Evolutionary conservation across 345 rosid species (phyloP).

Genomic region (Luvunga scandens): DNA sequence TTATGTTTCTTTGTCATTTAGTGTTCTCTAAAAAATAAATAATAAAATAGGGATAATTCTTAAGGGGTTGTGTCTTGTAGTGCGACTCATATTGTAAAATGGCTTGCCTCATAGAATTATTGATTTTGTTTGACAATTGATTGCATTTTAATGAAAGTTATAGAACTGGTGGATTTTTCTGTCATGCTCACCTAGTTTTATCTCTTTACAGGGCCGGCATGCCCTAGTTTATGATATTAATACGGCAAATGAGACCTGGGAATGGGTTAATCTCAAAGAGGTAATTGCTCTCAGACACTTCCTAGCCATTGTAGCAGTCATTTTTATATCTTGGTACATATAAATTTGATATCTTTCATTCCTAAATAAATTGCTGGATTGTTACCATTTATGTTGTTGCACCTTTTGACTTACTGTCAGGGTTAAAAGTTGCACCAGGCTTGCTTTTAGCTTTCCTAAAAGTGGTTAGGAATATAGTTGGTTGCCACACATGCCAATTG

Average conservation of each 20-base stretch:
- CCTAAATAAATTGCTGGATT: neutral
- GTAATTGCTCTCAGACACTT: slow-evolving; percentile 31
- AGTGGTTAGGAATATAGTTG: neutral
- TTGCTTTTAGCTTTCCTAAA: neutral
- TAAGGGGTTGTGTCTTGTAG: neutral
- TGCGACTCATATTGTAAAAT: neutral
- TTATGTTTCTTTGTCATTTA: neutral
- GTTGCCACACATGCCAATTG: neutral
- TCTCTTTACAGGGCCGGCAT: slow-evolving; percentile 72
- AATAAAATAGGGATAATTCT: neutral
- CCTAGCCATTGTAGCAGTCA: neutral
- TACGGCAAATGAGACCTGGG: slow-evolving; percentile 76
- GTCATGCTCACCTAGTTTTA: slow-evolving; percentile 8
- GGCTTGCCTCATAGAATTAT: neutral
- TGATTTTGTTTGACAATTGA: neutral
- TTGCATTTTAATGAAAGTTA: neutral
- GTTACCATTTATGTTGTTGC: neutral
- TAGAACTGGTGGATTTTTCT: neutral
- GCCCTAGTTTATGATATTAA: slow-evolving; percentile 82
- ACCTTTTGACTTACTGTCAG: neutral
- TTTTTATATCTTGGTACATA: neutral
- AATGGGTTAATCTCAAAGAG: slow-evolving; percentile 96
- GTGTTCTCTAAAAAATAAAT: neutral
- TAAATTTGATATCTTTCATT: neutral
- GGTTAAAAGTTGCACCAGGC: neutral